phyloP scores from a whole-genome alignment of 2,329 filamentous ascomycete species.

The Dothistroma pini region DNA sequence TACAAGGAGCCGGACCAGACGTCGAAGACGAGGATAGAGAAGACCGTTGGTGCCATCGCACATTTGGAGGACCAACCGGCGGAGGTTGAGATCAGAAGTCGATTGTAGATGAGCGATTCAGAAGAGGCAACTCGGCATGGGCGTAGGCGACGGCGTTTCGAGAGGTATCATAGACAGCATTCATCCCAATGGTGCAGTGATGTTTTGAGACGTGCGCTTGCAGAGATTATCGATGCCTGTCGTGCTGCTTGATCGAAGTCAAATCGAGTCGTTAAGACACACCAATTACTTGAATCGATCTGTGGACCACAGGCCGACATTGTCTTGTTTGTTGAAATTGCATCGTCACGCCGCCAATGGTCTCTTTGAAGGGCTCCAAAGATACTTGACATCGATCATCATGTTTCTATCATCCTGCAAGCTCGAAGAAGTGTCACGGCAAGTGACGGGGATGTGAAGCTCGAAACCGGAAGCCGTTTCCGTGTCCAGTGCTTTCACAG shows the following conservation, averaged over 20 bases:
- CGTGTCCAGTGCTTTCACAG: not conserved
- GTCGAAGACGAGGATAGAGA: constrained; percentile 39
- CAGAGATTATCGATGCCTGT: not conserved
- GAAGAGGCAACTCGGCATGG: not conserved
- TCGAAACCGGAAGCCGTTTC: not conserved
- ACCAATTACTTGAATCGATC: too few species aligned
- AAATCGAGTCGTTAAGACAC: too few species aligned
- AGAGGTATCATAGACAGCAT: not conserved
- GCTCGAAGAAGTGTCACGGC: not conserved
- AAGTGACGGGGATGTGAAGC: not conserved
- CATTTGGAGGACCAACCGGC: constrained; percentile 1
- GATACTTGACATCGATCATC: too few species aligned
- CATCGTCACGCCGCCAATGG: too few species aligned
- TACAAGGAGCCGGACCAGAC: constrained; percentile 48
- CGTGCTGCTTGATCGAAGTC: too few species aligned
- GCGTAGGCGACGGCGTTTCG: not conserved
- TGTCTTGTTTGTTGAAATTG: too few species aligned
- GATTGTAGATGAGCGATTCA: not conserved
- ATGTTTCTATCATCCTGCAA: too few species aligned
- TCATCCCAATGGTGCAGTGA: not conserved
- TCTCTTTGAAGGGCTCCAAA: too few species aligned
- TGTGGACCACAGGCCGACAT: too few species aligned
- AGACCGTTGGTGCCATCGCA: constrained; percentile 36
- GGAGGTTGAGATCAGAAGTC: not conserved
- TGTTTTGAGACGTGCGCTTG: not conserved